Percentiles rank a stretch among this genome's conserved stretches.
These are phyloP conservation scores for Purshia tridentata DNA, from an alignment of 306 rosid species.

Conservation along the genomic window DNA sequence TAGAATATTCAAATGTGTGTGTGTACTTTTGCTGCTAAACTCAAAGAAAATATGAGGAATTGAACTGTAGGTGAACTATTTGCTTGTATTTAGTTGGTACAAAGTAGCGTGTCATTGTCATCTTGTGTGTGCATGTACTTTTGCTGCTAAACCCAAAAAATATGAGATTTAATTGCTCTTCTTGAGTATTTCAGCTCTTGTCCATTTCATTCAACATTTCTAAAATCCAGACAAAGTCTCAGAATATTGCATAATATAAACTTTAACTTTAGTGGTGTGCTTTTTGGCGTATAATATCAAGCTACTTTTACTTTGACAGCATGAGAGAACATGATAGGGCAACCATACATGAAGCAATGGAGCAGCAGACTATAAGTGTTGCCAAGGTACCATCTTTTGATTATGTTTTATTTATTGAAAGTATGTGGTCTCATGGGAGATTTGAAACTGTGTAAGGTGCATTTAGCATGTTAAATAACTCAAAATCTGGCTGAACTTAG, in stretches of 20 bases:
- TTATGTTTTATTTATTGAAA: neutral
- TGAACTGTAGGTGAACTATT: too few species aligned
- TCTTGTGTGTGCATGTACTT: too few species aligned
- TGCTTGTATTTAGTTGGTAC: too few species aligned
- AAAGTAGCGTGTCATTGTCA: too few species aligned
- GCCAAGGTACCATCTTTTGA: conserved; percentile 68
- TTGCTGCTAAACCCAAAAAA: too few species aligned
- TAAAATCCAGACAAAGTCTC: neutral
- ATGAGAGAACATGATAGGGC: conserved; percentile 99
- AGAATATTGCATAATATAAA: neutral
- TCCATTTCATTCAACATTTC: neutral
- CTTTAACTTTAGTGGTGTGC: neutral
- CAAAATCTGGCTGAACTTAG: neutral
- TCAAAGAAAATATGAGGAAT: too few species aligned
- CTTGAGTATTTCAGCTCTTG: neutral
- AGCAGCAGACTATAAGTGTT: conserved; percentile 97
- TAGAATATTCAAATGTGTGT: too few species aligned
- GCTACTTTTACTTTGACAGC: conserved; percentile 41
- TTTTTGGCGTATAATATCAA: conserved; percentile 25
- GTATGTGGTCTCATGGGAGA: neutral
- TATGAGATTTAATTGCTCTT: neutral
- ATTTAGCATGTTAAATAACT: neutral
- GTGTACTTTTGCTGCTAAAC: too few species aligned
- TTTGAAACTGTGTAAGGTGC: neutral
- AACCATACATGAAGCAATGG: conserved; percentile 99